Evolutionary conservation across 768 basidiomycete genomes (phyloP), one percentile per base, ranked within the genome.

Genomic region (Russula olivacea): DNA sequence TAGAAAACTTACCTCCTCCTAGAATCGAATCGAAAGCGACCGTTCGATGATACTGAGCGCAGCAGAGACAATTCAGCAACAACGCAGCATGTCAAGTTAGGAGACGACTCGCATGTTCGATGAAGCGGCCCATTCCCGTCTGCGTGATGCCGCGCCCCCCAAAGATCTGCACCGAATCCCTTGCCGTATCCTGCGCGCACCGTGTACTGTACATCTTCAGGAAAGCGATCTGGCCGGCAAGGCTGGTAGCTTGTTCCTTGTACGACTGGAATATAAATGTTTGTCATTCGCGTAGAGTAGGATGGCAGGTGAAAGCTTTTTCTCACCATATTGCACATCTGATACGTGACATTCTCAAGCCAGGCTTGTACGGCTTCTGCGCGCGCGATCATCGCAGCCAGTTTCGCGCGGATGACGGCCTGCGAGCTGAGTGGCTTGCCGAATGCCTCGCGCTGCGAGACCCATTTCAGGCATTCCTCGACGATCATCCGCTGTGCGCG

Each of bases 371-470:
- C 80, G 49, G 86, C 83, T 72, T 95, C 92, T 45, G 87, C 77
- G 21, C 90, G 85, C 48, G 89, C 82, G 63, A 97, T 93, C 91
- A 98, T 98, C 17, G 69, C 78, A 4, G 93, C 93, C 52, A 98
- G 76, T 77, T 93, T 96, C 59, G 83, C 76, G n/a, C 95, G 85
- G 66, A 98, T 87, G 63, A 97, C 89, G 0, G 94, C 84, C 69
- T 91, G 89, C 8, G 88, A 84, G 64, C 83, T 82, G 57, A 96
- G 78, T 4, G 88, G 91, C 73, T 89, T 93, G 54, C 93, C 94
- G 69, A 96, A 96, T n/a, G 91, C 93, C 69, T 91, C 87, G 50
- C 95, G 85, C 73, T 97, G 92, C 51, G 82, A 81, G 3, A 86
- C 78, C 66, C 53, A 85, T 85, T 89, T 86, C 69, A 94, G 71